Percentiles rank a stretch among this genome's conserved stretches.
Conservation (phyloP, 495 filamentous ascomycete species). For the Aspergillus biplanus region DNA sequence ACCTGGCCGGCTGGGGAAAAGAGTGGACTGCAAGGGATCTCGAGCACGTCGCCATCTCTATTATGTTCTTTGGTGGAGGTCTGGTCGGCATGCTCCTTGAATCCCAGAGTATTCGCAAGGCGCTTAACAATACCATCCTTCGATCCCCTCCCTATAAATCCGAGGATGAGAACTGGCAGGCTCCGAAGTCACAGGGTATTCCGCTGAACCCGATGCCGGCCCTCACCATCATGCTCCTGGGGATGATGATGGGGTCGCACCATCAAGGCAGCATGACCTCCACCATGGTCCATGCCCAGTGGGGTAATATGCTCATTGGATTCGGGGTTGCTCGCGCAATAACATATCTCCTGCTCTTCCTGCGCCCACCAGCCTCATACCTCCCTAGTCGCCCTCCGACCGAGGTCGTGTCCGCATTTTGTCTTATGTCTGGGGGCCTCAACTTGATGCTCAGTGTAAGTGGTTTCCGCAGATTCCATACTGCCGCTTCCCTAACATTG, state of each 20-base stretch:
- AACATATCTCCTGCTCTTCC: constrained; percentile 80
- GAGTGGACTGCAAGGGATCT: constrained; percentile 79
- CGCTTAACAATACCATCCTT: constrained; percentile 69
- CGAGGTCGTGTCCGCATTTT: constrained; percentile 84
- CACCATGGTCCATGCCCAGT: constrained; percentile 92
- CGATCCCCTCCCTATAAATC: constrained; percentile 41
- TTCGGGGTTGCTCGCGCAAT: constrained; percentile 75
- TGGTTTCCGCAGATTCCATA: constrained; percentile 15
- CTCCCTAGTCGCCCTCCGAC: constrained; percentile 85
- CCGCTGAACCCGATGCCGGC: constrained; percentile 90
- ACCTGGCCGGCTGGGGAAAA: constrained; percentile 70
- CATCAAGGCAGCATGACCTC: constrained; percentile 83
- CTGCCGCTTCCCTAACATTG: neutral
- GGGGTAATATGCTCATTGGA: constrained; percentile 84
- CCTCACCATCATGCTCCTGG: constrained; percentile 81
- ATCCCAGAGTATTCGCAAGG: constrained; percentile 66
- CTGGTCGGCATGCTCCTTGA: constrained; percentile 93
- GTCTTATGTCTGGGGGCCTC: constrained; percentile 81
- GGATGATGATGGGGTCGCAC: constrained; percentile 94
- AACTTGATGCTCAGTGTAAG: constrained; percentile 93
- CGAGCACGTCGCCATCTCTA: constrained; percentile 89
- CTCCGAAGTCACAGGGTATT: constrained; percentile 69
- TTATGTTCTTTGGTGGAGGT: constrained; percentile 96
- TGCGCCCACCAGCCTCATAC: constrained; percentile 79
- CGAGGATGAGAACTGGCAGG: constrained; percentile 53